These are phyloP conservation scores for Kokia cookei DNA, from an alignment of 441 rosid species.

Conservation along the genomic window DNA sequence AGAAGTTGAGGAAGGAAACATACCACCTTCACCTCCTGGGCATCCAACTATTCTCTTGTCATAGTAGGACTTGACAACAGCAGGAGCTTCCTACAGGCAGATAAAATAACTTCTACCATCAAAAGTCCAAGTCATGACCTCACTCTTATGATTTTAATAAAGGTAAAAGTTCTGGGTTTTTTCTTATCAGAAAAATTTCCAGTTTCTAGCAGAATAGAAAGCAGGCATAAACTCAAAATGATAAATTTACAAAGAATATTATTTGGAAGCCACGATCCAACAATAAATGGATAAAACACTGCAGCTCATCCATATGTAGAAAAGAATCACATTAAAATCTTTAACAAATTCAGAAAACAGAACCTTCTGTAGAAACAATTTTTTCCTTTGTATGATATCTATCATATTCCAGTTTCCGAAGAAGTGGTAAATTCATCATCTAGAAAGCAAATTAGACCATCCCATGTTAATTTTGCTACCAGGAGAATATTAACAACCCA, in stretches of 20 bases:
- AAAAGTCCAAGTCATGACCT: background rate
- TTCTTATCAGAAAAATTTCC: background rate
- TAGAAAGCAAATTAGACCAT: background rate
- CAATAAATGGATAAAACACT: background rate
- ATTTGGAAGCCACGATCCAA: background rate
- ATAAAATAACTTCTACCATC: constrained; percentile 3
- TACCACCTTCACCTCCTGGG: constrained; percentile 89
- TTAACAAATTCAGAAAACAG: background rate
- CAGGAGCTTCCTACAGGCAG: constrained; percentile 56
- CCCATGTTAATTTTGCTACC: no score
- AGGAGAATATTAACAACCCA: background rate
- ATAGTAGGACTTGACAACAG: constrained; percentile 61
- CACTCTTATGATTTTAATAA: background rate
- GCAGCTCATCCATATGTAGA: background rate
- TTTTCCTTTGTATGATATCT: background rate
- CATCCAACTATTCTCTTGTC: constrained; percentile 85
- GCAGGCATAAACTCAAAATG: background rate
- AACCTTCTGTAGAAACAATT: background rate
- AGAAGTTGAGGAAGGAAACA: constrained; percentile 11
- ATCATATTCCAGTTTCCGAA: background rate
- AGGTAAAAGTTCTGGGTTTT: background rate
- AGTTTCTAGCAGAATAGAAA: background rate
- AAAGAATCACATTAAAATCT: background rate
- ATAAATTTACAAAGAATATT: background rate
- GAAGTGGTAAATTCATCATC: background rate